Evolutionary conservation across 495 filamentous ascomycete genomes (phyloP).

Genomic region (Lindgomyces ingoldianus): DNA sequence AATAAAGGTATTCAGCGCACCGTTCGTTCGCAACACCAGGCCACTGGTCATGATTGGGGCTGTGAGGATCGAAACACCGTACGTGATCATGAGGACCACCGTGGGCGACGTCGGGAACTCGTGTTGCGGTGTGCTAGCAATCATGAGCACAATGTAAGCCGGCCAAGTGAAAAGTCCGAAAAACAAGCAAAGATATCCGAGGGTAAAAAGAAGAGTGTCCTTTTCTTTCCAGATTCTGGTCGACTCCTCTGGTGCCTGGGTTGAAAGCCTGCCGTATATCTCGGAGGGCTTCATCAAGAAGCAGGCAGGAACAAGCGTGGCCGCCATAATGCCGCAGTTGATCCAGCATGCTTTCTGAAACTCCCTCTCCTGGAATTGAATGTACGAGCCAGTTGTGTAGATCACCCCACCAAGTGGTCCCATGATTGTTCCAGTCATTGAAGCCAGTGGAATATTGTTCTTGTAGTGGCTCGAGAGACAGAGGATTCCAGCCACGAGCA

Average conservation of each 20-base stretch:
- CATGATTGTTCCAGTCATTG: conserved; percentile 20
- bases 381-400: conserved; percentile 30
- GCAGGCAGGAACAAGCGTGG: background rate
- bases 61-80: background rate
- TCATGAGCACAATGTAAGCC: conserved; percentile 24
- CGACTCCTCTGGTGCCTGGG: background rate
- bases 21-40: conserved; percentile 27
- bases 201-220: background rate
- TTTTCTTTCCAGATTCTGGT: background rate
- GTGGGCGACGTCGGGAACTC: conserved; percentile 15
- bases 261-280: background rate
- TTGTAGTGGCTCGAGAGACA: conserved; percentile 36
- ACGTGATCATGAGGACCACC: background rate
- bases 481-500: conserved; percentile 28
- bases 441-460: conserved; percentile 33
- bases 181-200: conserved; percentile 21
- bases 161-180: conserved; percentile 18
- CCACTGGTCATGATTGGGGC: background rate
- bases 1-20: conserved; percentile 40
- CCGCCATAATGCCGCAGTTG: background rate
- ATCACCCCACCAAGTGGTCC: conserved; percentile 37
- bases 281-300: background rate
- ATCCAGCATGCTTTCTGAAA: background rate
- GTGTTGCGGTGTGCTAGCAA: conserved; percentile 29
- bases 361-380: conserved; percentile 7